Evolutionary conservation across 1,284 basidiomycete species (phyloP), one percentile per base, ranked within the genome.

Genomic region (Microbotryum lychnidis-dioicae): DNA sequence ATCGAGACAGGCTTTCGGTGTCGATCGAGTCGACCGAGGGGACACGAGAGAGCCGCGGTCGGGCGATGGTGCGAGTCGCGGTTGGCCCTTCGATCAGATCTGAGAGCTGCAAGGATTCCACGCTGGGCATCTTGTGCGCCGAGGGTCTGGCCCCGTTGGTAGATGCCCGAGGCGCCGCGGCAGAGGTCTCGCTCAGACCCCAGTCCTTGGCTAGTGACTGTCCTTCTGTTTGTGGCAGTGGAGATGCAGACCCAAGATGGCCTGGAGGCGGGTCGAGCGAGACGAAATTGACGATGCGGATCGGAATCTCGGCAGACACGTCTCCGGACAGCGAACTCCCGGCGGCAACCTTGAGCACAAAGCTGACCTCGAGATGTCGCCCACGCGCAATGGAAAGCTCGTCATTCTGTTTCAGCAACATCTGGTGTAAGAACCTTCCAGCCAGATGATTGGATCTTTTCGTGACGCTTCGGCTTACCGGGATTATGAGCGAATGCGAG

Each of bases 341-440:
- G 54, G 89, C 76, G 1, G 83, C 83, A 27, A 92, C 82, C 57
- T 84, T 84, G 64, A 96, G 77, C 6, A 79, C 78, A 73, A 93
- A 91, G 57, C 83, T 80, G 48, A 96, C 84, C 73, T 93, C 89
- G 46, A 97, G 75, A 18, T 93, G 80, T 45, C 84, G 80, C 37
- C 85, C 84, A 42, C 87, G 83, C n/a, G 81, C 72, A 47, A 94
- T 81, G 0, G 88, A 84, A 37, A 96, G 75, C 8, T 86, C 82
- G 62, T 91, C 87, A 18, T 81, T 73, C 86, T 91, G 65, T 58
- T 50, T 10, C 25, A 45, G 23, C 23, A 21, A 63, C 33, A 66
- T 8, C 25, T 25, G 49, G 29, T 23, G 56, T 16, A 16, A 45
- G 14, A 6, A 20, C 7, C 25, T 50, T 29, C 23, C 18, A 18